phyloP scores from a whole-genome alignment of 345 rosid species.

The Linum tenue region DNA sequence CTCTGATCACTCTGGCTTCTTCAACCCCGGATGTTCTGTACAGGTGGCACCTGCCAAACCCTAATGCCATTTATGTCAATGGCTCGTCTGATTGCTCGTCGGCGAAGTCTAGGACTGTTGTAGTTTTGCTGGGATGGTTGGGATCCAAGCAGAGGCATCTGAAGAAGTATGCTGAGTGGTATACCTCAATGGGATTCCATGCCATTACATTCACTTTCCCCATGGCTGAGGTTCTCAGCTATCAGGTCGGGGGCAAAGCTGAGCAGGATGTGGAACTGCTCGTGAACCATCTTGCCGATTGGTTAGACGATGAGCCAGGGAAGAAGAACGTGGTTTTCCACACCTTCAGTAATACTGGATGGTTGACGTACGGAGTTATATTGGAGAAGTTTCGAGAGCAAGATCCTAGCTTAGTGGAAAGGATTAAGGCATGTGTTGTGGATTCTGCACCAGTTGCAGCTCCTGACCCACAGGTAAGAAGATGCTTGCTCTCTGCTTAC shows the following conservation, averaged over 20 bases:
- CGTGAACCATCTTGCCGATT: slow-evolving; percentile 78
- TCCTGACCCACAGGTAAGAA: slow-evolving; percentile 82
- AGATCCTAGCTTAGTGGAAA: slow-evolving; percentile 54
- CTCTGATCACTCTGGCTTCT: slow-evolving; percentile 20
- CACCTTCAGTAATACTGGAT: slow-evolving; percentile 97
- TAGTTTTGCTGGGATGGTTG: slow-evolving; percentile 93
- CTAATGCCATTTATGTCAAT: slow-evolving; percentile 44
- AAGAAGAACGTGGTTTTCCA: slow-evolving; percentile 83
- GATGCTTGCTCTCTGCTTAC: slow-evolving; percentile 7
- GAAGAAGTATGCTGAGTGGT: slow-evolving; percentile 92
- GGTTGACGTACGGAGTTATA: slow-evolving; percentile 96
- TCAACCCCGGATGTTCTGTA: slow-evolving; percentile 54
- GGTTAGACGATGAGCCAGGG: slow-evolving; percentile 78
- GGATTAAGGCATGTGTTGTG: slow-evolving; percentile 80
- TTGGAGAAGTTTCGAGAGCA: slow-evolving; percentile 78
- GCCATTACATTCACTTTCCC: slow-evolving; percentile 91
- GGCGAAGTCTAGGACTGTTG: slow-evolving; percentile 74
- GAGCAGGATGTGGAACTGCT: slow-evolving; percentile 69
- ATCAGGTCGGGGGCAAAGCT: slow-evolving; percentile 87
- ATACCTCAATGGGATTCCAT: slow-evolving; percentile 82
- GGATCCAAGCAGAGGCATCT: slow-evolving; percentile 97
- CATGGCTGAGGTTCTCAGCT: slow-evolving; percentile 71
- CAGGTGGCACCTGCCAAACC: slow-evolving; percentile 86
- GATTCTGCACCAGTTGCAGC: slow-evolving; percentile 99
- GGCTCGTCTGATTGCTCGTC: slow-evolving; percentile 42